Evolutionary conservation across 768 basidiomycete species (phyloP).

Genomic region (Leccinum pellstonianum): DNA sequence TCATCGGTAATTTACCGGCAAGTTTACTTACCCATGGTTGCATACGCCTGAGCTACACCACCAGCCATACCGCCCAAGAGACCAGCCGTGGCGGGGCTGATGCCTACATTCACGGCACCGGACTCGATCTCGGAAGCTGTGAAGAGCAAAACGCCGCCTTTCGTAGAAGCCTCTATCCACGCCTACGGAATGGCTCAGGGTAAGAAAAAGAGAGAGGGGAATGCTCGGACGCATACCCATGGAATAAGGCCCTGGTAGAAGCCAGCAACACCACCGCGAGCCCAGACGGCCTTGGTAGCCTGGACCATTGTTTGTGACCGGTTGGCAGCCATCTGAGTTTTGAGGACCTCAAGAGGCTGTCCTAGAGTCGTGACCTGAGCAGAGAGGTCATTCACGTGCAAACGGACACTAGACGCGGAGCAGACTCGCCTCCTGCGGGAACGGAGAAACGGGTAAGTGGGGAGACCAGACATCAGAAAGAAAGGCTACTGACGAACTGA

Average conservation of each 20-base stretch:
- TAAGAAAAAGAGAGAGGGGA: conserved; percentile 1
- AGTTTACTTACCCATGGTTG: conserved; percentile 72
- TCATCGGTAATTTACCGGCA: conserved; percentile 1
- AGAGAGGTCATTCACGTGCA: conserved; percentile 3
- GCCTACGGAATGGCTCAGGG: conserved; percentile 50
- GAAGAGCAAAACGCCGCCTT: conserved; percentile 95
- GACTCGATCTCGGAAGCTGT: conserved; percentile 94
- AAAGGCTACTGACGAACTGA: conserved; percentile 46
- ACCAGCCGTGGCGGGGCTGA: conserved; percentile 81
- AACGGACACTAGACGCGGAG: neutral
- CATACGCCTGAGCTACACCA: conserved; percentile 44
- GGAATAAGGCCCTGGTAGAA: conserved; percentile 99
- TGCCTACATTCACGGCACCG: conserved; percentile 56
- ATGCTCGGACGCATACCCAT: conserved; percentile 62
- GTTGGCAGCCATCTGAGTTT: conserved; percentile 99
- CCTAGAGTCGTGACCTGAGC: conserved; percentile 92
- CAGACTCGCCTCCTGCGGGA: conserved; percentile 66
- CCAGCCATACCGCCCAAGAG: conserved; percentile 97
- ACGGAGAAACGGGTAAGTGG: conserved; percentile 15
- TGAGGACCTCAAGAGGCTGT: conserved; percentile 96
- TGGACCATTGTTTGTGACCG: conserved; percentile 87
- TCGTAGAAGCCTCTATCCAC: conserved; percentile 99
- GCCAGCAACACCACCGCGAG: conserved; percentile 83
- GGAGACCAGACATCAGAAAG: neutral
- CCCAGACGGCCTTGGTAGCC: conserved; percentile 85